Percentiles rank a stretch among this genome's conserved stretches.
Conservation (phyloP, 192 early-diverging fungal genomes). For the Kickxella alabastrina region DNA sequence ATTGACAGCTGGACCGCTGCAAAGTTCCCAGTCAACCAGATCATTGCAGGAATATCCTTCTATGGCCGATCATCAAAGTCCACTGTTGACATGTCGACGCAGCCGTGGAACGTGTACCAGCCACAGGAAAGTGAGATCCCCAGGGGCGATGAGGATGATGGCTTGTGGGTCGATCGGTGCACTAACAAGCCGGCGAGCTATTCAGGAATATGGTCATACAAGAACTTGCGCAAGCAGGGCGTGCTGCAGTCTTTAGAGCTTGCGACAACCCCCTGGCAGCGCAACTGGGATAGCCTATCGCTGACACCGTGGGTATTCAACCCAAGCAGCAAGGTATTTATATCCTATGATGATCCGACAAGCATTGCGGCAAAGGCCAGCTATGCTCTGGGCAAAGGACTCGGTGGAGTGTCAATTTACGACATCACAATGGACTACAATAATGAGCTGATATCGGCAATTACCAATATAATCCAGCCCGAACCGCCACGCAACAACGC, state of each 20-base stretch:
- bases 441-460: slow-evolving; percentile 53
- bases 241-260: slow-evolving; percentile 28
- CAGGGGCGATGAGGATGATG: slow-evolving; percentile 53
- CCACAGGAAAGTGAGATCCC: slow-evolving; percentile 34
- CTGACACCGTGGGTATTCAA: slow-evolving; percentile 60
- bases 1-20: slow-evolving; percentile 56
- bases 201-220: slow-evolving; percentile 60
- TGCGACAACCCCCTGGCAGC: slow-evolving; percentile 50
- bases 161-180: slow-evolving; percentile 39
- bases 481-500: not conserved
- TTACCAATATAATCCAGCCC: slow-evolving; percentile 7
- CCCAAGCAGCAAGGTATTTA: slow-evolving; percentile 54
- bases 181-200: slow-evolving; percentile 13
- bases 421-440: slow-evolving; percentile 44
- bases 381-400: slow-evolving; percentile 46
- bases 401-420: slow-evolving; percentile 65
- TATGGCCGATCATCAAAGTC: slow-evolving; percentile 54
- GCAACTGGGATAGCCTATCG: slow-evolving; percentile 55
- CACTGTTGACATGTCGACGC: slow-evolving; percentile 21
- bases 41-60: slow-evolving; percentile 58
- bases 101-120: slow-evolving; percentile 37
- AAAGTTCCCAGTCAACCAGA: slow-evolving; percentile 55
- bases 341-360: slow-evolving; percentile 73
- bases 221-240: slow-evolving; percentile 52
- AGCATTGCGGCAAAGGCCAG: slow-evolving; percentile 61